Evolutionary conservation across 2,329 filamentous ascomycete species (phyloP), one percentile per base, ranked within the genome.

Genomic region (Arthrobotrys megalospora): DNA sequence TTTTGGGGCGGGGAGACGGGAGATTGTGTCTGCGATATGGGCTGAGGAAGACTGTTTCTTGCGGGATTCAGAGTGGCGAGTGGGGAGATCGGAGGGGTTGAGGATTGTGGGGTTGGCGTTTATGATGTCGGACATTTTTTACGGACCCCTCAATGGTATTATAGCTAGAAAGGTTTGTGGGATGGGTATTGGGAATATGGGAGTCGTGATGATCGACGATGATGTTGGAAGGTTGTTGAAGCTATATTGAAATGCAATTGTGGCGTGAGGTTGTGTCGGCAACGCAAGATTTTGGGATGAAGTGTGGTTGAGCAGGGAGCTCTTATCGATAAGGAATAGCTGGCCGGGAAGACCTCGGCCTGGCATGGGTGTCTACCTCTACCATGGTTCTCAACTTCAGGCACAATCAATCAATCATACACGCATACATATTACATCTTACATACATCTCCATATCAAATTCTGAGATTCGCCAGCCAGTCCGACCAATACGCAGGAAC

Each of bases 91-190:
- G 50, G 93, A 93, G 65, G 90, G 89, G 85, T 91, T 96, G 82
- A 98, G 87, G 83, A 99, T 94, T 80, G 93, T 96, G 68, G 96
- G 96, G 86, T 99, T 98, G 80, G 92, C 93, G 85, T 97, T 97
- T 81, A 91, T 89, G 55, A 85, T 85, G 16, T 81, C 81, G 69
- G 84, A 83, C 85, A 86, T 87, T 71, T 71, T 79, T 21, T 21
- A 38, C 2, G 45, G 38, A 16, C 4, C 11, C 38, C 2, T 21
- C 6, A 8, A 36, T 7, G 16, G 16, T 38, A 12, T 11, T n/a
- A 21, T 41, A 14, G 21, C 10, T 21, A 21, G 16, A 41, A 1
- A 8, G 10, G 10, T 53, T n/a, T 7, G 28, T 19, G 12, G 28
- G 16, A 19, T 16, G 2, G n/a, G 52, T 21, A 38, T 38, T 43